phyloP scores from a whole-genome alignment of 2,329 filamentous ascomycete genomes.

The Aureobasidium sp. region DNA sequence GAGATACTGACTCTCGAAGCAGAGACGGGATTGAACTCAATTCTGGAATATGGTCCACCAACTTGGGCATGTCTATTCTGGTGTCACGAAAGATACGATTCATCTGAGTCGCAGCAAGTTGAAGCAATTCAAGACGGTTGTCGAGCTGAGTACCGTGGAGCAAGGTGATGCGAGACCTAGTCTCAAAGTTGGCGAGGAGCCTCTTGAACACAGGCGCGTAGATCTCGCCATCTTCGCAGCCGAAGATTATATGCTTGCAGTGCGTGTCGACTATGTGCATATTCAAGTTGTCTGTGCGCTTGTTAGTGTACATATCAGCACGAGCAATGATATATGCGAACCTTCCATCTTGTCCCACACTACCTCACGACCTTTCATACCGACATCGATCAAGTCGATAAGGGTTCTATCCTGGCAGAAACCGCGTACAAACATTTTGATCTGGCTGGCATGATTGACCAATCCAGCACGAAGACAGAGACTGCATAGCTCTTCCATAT shows the following conservation, averaged over 20 bases:
- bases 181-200: conserved; percentile 35
- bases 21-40: neutral
- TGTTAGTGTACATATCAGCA: conserved; percentile 3
- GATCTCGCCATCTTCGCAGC: conserved; percentile 51
- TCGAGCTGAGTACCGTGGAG: conserved; percentile 52
- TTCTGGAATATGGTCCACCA: neutral
- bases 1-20: neutral
- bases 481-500: conserved; percentile 37
- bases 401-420: conserved; percentile 53
- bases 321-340: conserved; percentile 17
- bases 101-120: conserved; percentile 47
- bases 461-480: conserved; percentile 43
- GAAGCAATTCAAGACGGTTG: conserved; percentile 44
- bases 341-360: conserved; percentile 46
- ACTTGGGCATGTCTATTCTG: conserved; percentile 36
- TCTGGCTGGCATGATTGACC: conserved; percentile 44
- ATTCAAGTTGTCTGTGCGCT: conserved; percentile 46
- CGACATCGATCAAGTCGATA: conserved; percentile 54
- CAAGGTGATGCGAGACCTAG: conserved; percentile 46
- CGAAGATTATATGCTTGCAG: conserved; percentile 55
- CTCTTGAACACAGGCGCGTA: conserved; percentile 49
- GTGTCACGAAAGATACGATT: conserved; percentile 47
- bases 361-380: neutral
- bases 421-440: conserved; percentile 48
- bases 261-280: conserved; percentile 51